phyloP scores from a whole-genome alignment of 2,329 filamentous ascomycete genomes.

The Thielaviopsis ethacetica region DNA sequence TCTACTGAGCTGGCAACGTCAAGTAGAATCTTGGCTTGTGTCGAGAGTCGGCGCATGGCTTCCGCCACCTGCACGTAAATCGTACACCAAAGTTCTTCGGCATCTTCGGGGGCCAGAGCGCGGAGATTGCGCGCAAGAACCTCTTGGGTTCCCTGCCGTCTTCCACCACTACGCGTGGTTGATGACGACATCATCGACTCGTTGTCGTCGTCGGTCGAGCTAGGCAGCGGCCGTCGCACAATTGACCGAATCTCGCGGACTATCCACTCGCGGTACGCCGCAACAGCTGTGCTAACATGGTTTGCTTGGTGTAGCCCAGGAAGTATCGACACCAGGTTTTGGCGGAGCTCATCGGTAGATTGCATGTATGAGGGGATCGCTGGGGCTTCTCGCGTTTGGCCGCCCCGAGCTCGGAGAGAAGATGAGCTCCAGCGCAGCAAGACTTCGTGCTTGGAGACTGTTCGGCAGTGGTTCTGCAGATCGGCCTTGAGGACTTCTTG shows the following conservation, averaged over 20 bases:
- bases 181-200: slow-evolving; percentile 59
- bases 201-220: slow-evolving; percentile 84
- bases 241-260: slow-evolving; percentile 73
- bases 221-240: slow-evolving; percentile 72
- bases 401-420: slow-evolving; percentile 54
- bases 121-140: slow-evolving; percentile 78
- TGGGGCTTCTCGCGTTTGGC: slow-evolving; percentile 48
- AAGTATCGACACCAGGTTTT: slow-evolving; percentile 53
- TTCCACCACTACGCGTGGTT: not conserved
- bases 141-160: slow-evolving; percentile 45
- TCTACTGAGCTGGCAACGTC: slow-evolving; percentile 70
- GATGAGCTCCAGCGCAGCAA: slow-evolving; percentile 72
- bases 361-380: slow-evolving; percentile 64
- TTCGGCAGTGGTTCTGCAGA: slow-evolving; percentile 62
- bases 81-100: slow-evolving; percentile 63
- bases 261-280: slow-evolving; percentile 67
- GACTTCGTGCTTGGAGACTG: slow-evolving; percentile 54
- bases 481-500: slow-evolving; percentile 63
- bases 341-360: slow-evolving; percentile 53
- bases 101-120: slow-evolving; percentile 65
- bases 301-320: slow-evolving; percentile 67
- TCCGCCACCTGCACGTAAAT: slow-evolving; percentile 84
- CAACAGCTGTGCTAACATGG: slow-evolving; percentile 66
- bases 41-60: slow-evolving; percentile 66
- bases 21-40: slow-evolving; percentile 85